A percentile compares a stretch with the other conserved stretches of the same genome.
Conservation (phyloP, 2,329 filamentous ascomycete species). For the Colletotrichum cordylinicola region DNA sequence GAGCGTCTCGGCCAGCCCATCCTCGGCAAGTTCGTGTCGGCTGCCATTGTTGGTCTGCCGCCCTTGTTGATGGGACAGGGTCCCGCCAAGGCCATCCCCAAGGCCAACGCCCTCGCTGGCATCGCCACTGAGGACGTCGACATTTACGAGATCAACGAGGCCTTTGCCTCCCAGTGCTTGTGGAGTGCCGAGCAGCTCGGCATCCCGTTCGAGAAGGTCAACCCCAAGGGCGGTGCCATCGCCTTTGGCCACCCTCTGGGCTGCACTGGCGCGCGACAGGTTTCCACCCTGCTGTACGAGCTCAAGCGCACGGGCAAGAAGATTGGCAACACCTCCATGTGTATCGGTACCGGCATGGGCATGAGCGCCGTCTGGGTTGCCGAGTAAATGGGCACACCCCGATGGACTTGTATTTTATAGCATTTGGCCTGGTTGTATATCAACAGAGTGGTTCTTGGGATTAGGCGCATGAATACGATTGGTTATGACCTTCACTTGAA, state of each 20-base stretch:
- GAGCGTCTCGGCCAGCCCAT: constrained; percentile 87
- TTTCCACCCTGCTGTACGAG: constrained; percentile 91
- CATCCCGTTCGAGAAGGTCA: constrained; percentile 85
- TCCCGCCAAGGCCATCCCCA: constrained; percentile 94
- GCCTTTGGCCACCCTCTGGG: constrained; percentile 95
- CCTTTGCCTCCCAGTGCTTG: constrained; percentile 92
- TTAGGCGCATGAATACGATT: constrained; percentile 12
- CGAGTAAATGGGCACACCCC: constrained; percentile 63
- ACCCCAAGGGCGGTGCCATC: constrained; percentile 96
- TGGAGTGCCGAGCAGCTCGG: constrained; percentile 92
- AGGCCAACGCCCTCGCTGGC: constrained; percentile 86
- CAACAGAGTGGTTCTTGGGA: constrained; percentile 11
- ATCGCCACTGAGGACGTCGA: constrained; percentile 90
- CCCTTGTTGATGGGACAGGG: constrained; percentile 96
- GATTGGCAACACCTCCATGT: constrained; percentile 95
- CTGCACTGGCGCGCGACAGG: constrained; percentile 92
- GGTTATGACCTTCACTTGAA: not conserved
- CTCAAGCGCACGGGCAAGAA: constrained; percentile 82
- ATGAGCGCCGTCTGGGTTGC: constrained; percentile 97
- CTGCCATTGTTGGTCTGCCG: constrained; percentile 85
- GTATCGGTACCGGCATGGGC: constrained; percentile 95
- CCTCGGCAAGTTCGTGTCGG: constrained; percentile 89
- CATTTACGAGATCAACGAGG: constrained; percentile 99
- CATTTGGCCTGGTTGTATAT: constrained; percentile 11
- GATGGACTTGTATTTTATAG: constrained; percentile 8